Evolutionary conservation across 1,284 basidiomycete genomes (phyloP).

Genomic region (Cryptococcus sp.): DNA sequence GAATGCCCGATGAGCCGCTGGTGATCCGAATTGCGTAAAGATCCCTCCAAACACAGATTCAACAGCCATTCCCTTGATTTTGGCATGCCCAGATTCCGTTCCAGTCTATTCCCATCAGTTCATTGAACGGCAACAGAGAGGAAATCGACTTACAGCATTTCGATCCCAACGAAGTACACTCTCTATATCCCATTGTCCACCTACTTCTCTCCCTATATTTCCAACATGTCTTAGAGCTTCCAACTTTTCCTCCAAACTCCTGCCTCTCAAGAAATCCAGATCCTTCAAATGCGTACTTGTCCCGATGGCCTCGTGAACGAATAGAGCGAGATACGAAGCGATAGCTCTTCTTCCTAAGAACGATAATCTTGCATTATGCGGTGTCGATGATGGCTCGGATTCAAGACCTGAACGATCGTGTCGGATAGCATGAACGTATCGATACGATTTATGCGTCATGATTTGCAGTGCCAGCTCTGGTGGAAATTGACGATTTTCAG

Average conservation of each 20-base stretch:
- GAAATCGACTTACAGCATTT: constrained; percentile 35
- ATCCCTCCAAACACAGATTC: constrained; percentile 44
- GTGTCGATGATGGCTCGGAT: constrained; percentile 11
- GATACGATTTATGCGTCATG: constrained; percentile 47
- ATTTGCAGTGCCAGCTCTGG: constrained; percentile 42
- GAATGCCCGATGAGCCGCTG: constrained; percentile 46
- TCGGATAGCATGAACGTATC: constrained; percentile 34
- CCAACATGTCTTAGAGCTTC: constrained; percentile 31
- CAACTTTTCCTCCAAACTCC: constrained; percentile 29
- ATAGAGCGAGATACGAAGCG: constrained; percentile 39
- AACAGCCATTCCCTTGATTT: constrained; percentile 39
- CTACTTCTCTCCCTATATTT: constrained; percentile 40
- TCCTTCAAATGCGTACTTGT: constrained; percentile 11
- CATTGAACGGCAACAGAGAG: background rate
- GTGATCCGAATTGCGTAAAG: constrained; percentile 41
- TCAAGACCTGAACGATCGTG: constrained; percentile 1
- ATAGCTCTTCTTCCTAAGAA: constrained; percentile 46
- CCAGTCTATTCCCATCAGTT: constrained; percentile 16
- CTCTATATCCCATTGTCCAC: constrained; percentile 33
- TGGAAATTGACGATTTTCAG: constrained; percentile 34
- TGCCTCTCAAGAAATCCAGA: constrained; percentile 25
- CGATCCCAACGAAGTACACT: constrained; percentile 43
- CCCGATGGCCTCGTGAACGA: constrained; percentile 34
- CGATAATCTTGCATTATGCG: constrained; percentile 40
- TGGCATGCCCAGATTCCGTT: constrained; percentile 13